These are phyloP conservation scores for Blastomyces gilchristii DNA, from an alignment of 2,329 filamentous ascomycete species.

Conservation along the genomic window DNA sequence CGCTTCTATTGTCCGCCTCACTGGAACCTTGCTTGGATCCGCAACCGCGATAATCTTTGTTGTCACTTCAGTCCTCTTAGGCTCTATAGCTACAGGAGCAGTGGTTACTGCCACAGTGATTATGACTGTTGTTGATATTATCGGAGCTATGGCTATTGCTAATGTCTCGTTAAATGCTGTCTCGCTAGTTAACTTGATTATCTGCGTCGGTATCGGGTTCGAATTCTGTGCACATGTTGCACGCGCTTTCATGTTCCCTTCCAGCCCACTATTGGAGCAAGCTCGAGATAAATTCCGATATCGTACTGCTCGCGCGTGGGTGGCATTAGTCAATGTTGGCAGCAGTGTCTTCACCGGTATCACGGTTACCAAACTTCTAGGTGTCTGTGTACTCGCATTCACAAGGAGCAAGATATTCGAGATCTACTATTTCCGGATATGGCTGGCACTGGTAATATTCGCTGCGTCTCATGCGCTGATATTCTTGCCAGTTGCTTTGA, in stretches of 20 bases:
- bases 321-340: constrained; percentile 86
- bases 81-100: constrained; percentile 68
- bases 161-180: constrained; percentile 89
- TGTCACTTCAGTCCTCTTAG: constrained; percentile 69
- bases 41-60: constrained; percentile 78
- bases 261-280: constrained; percentile 67
- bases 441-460: constrained; percentile 83
- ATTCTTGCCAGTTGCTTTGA: constrained; percentile 82
- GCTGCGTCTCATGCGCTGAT: constrained; percentile 81
- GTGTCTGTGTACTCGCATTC: constrained; percentile 84
- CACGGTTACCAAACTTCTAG: constrained; percentile 87
- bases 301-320: constrained; percentile 79
- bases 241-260: constrained; percentile 90
- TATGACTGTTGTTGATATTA: constrained; percentile 91
- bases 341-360: constrained; percentile 93
- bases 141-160: constrained; percentile 85
- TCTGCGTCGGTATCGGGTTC: constrained; percentile 90
- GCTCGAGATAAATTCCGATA: constrained; percentile 69
- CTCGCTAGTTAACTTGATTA: constrained; percentile 89
- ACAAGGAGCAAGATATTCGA: constrained; percentile 98
- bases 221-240: constrained; percentile 98
- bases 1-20: constrained; percentile 68
- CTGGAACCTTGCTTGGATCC: constrained; percentile 66
- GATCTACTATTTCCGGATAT: constrained; percentile 97
- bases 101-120: constrained; percentile 77